Percentiles rank a stretch among this genome's conserved stretches.
These are phyloP conservation scores for Athelia sp. DNA, from an alignment of 1,284 basidiomycete genomes.

Conservation along the genomic window DNA sequence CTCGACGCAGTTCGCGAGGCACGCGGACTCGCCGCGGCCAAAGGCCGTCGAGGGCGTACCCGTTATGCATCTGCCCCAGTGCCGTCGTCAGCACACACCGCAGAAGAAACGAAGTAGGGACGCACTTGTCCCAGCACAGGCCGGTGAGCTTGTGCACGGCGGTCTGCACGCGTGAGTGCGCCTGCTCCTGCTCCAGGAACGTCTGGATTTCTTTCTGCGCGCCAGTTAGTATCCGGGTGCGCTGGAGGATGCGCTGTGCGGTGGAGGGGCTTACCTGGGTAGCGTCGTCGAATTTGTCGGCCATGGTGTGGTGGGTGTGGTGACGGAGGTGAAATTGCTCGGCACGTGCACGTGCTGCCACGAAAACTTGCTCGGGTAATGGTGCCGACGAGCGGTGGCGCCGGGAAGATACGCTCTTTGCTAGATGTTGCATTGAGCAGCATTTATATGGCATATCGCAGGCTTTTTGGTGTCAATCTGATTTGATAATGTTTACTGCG, in stretches of 20 bases:
- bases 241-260: background rate
- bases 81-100: constrained; percentile 9
- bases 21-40: constrained; percentile 78
- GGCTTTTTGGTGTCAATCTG: too few species aligned
- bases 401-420: too few species aligned
- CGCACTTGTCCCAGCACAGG: constrained; percentile 89
- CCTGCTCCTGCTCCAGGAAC: constrained; percentile 87
- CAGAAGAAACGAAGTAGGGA: constrained; percentile 11
- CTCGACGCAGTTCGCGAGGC: constrained; percentile 89
- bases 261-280: constrained; percentile 64
- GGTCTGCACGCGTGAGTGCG: constrained; percentile 74
- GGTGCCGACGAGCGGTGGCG: too few species aligned
- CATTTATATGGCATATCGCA: too few species aligned
- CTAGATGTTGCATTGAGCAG: too few species aligned
- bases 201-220: constrained; percentile 76
- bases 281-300: constrained; percentile 72
- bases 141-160: constrained; percentile 68
- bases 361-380: too few species aligned
- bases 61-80: constrained; percentile 79
- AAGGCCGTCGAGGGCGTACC: constrained; percentile 82
- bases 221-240: background rate
- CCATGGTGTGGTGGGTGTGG: constrained; percentile 29
- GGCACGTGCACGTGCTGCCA: too few species aligned
- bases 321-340: too few species aligned
- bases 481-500: too few species aligned